Base-by-base conservation (phyloP, 805 yeast species). In the Cyberlindnera bimundalis region DNA sequence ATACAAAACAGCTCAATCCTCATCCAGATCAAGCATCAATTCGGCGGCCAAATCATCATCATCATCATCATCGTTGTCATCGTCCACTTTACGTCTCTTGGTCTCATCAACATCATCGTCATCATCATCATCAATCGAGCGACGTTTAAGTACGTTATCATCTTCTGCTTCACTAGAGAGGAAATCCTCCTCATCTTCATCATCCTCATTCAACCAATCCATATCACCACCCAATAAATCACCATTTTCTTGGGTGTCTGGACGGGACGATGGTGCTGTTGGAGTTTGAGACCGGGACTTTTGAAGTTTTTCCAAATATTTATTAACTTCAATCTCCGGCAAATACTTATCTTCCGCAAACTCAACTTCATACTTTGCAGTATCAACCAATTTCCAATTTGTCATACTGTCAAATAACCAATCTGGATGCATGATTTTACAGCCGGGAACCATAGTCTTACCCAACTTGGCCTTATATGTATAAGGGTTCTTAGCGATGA, bases 321-420 rank as follows among this genome's bases (percentile, higher is more conserved):
- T 59, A 26, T 56, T 52, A 13, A 61, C 47, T 30, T 63, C 84
- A 35, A 64, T 69, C 2, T 68, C 67, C 59, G 27, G 71, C 13
- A 71, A 56, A 56, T 73, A 59, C 27, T 67, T 70, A 1, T 71
- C 73, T 16, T 71, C 70, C 5, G 68, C 70, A n/a, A 76, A 73
- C 6, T 71, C 63, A 15, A 89, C 66, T 29, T 69, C 59, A 56
- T 70, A 90, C 3, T 59, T 67, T 48, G 83, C 93, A 14, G 80
- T 95, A 15, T 81, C 78, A 0, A 80, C 81, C 33, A 73, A 74
- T 40, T 69, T 68, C 98, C 98, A 91, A 19, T 73, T 64, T 7
- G 89, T 79, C 50, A 91, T 68, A 60, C 96, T 85, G 27, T 83
- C 80, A 65, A 90, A 90, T 3, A 91, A 64, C 99, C 99, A 91